Percentiles rank a stretch among this genome's conserved stretches.
These are phyloP conservation scores for Yamadazyma songkhlaensis DNA, from an alignment of 1,139 yeast genomes.

Conservation along the genomic window DNA sequence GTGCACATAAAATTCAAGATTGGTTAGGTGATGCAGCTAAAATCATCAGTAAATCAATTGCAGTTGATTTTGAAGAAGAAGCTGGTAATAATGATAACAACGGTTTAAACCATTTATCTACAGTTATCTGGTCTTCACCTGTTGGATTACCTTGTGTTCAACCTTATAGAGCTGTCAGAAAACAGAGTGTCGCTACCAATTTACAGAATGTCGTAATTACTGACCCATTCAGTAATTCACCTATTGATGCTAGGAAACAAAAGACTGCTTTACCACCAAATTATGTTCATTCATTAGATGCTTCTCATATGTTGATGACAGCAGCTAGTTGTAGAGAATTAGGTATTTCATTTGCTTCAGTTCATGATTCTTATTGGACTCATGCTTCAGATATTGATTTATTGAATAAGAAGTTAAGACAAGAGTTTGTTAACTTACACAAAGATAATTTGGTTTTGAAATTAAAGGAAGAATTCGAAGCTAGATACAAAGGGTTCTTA, in stretches of 20 bases:
- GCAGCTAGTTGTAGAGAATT: slow-evolving; percentile 73
- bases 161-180: slow-evolving; percentile 76
- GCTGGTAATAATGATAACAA: slow-evolving; percentile 15
- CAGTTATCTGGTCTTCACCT: slow-evolving; percentile 98
- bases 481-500: slow-evolving; percentile 71
- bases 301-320: slow-evolving; percentile 93
- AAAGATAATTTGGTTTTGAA: slow-evolving; percentile 66
- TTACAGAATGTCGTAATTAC: slow-evolving; percentile 78
- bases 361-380: slow-evolving; percentile 98
- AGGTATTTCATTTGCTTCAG: slow-evolving; percentile 85
- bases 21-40: slow-evolving; percentile 91
- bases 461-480: slow-evolving; percentile 75
- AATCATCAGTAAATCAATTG: slow-evolving; percentile 73
- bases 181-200: slow-evolving; percentile 67
- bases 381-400: slow-evolving; percentile 81
- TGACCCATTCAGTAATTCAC: slow-evolving; percentile 80
- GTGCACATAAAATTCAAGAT: slow-evolving; percentile 94
- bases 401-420: slow-evolving; percentile 74
- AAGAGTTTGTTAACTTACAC: slow-evolving; percentile 78
- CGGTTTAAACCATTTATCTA: slow-evolving; percentile 67
- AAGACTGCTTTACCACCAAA: slow-evolving; percentile 95
- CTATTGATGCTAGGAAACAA: slow-evolving; percentile 87
- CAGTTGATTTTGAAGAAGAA: slow-evolving; percentile 51
- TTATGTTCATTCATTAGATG: slow-evolving; percentile 92
- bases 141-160: slow-evolving; percentile 92